phyloP scores from a whole-genome alignment of 2,329 filamentous ascomycete species.

The Clarireedia hainanense region DNA sequence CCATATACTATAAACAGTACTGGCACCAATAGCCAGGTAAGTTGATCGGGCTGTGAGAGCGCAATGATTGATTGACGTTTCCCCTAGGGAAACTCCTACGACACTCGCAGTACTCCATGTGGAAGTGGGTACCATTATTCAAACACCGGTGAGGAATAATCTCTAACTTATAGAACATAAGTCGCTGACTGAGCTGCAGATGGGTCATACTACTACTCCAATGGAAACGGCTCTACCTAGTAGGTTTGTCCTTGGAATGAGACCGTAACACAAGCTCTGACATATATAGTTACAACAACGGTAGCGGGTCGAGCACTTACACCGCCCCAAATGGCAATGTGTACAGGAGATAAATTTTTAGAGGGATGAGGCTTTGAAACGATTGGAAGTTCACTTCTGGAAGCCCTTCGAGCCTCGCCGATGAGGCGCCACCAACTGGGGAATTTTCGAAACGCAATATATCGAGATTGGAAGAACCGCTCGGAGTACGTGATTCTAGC shows the following conservation, averaged over 20 bases:
- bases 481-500: no score
- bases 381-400: no score
- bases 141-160: slow-evolving; percentile 40
- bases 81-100: slow-evolving; percentile 59
- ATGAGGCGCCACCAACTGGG: no score
- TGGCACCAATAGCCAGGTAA: slow-evolving; percentile 57
- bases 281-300: slow-evolving; percentile 43
- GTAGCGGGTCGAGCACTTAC: slow-evolving; percentile 42
- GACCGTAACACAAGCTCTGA: no score
- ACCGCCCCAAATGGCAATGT: slow-evolving; percentile 43
- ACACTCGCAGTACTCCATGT: slow-evolving; percentile 53
- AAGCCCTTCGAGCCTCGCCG: no score
- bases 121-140: slow-evolving; percentile 57
- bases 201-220: slow-evolving; percentile 68
- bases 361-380: neutral
- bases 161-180: neutral
- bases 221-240: slow-evolving; percentile 60
- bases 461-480: no score
- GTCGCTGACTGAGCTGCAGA: slow-evolving; percentile 25
- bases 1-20: slow-evolving; percentile 32
- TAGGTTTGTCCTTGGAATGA: no score
- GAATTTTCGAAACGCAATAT: no score
- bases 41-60: slow-evolving; percentile 1
- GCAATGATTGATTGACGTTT: neutral
- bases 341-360: slow-evolving; percentile 19